Evolutionary conservation across 768 basidiomycete genomes (phyloP).

Genomic region (Termitomyces sp.): DNA sequence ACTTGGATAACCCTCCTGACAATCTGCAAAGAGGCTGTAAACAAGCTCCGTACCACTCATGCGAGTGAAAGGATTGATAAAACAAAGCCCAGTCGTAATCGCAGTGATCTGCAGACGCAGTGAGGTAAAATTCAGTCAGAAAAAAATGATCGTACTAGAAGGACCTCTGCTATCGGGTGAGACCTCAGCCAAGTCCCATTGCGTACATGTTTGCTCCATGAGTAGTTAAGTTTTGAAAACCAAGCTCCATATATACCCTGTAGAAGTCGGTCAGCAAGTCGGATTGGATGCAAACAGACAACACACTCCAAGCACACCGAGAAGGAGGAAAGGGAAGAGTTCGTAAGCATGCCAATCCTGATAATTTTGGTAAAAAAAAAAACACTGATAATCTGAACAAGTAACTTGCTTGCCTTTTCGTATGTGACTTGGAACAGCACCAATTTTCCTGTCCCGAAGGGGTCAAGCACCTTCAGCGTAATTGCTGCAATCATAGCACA

Average conservation of each 20-base stretch:
- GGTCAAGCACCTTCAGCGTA: conserved; percentile 88
- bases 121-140: background rate
- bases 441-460: conserved; percentile 92
- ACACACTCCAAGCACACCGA: conserved; percentile 86
- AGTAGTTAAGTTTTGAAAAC: conserved; percentile 87
- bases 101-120: conserved; percentile 56
- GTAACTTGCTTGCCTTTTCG: conserved; percentile 48
- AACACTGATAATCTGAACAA: background rate
- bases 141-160: conserved; percentile 48
- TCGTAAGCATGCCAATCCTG: conserved; percentile 95
- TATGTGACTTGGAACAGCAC: conserved; percentile 92
- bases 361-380: background rate
- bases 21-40: conserved; percentile 88
- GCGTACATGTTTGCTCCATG: conserved; percentile 81
- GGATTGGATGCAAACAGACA: background rate
- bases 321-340: conserved; percentile 73
- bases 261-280: conserved; percentile 4
- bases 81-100: conserved; percentile 71
- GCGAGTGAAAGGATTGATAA: conserved; percentile 83
- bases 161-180: conserved; percentile 81
- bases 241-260: conserved; percentile 93
- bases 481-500: conserved; percentile 98
- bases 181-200: conserved; percentile 73
- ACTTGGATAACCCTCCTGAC: conserved; percentile 49
- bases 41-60: conserved; percentile 97